Evolutionary conservation across 306 rosid genomes (phyloP), one percentile per base, ranked within the genome.

Genomic region (Acacia melanoxylon): DNA sequence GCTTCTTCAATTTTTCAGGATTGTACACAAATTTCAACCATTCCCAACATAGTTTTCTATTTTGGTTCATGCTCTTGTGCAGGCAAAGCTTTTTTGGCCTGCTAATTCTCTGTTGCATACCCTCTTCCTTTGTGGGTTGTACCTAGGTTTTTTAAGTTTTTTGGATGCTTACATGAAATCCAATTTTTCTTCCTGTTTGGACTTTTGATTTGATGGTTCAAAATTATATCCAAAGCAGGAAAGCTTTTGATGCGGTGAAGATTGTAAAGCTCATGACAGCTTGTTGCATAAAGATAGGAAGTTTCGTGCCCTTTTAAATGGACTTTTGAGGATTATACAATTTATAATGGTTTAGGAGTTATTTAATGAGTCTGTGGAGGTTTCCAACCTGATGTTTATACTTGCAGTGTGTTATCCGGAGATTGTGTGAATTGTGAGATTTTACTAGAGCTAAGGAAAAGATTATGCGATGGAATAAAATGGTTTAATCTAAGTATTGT

Each of bases 1-100:
- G 98, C 65, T 93, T 95, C 90, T 95, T 95, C 88, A 95, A 95
- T 82, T 95, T 93, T 76, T 82, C 93, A 71, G 99, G 99, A 46
- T 82, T 95, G 71, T 94, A 91, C 88, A 77, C 79, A 82, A 91
- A 86, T 79, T 90, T 95, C 85, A 81, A 86, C 73, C 99, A 95
- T 66, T 89, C 99, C 83, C 87, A 16, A 59, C 94, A 77, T 93
- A 97, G 16, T 95, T 91, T 76, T 87, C 94, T 37, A 90, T 95
- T 65, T 78, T 95, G 86, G 83, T 95, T 68, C 99, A 95, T 15
- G 84, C 95, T 20, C 89, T 93, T 19, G 90, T 88, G 48, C 92
- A 88, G 29, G 73, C 78, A n/a, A 80, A 76, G 51, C 87, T 83
- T 45, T 90, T 83, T 77, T 95, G 97, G 97, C 97, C 97, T 4